Evolutionary conservation across 2,329 filamentous ascomycete genomes (phyloP), one percentile per base, ranked within the genome.

Genomic region (Stenocarpella maydis): DNA sequence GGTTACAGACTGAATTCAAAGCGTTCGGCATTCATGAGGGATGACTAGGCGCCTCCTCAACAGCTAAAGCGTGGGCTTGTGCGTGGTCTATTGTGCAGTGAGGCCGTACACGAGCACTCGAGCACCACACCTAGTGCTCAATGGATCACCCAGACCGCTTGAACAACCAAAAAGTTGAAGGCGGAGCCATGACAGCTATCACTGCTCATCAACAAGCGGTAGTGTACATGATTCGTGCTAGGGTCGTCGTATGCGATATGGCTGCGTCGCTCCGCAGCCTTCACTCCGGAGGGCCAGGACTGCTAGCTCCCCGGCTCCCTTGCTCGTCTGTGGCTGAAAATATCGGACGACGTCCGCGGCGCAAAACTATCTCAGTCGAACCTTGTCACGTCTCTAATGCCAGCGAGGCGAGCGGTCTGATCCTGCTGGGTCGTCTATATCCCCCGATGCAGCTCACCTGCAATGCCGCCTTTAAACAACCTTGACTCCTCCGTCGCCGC

Each of bases 311-410:
- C 43, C 19, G 37, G 58, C 28, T 37, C 58, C 43, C 43, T 24
- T 49, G 58, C 28, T 37, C 28, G 26, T 24, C 14, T 63, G 43
- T 63, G 58, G 58, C 58, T 63, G 43, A 63, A 49, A 60, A 21
- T 47, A 69, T 71, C 69, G 69, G 69, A 71, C 61, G 53, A 69
- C 61, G 49, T 71, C 69, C 69, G 63, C 69, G 69, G 69, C 55
- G 53, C 34, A 55, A 70, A 67, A 64, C 41, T 31, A 34, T 50
- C 55, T 55, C 39, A 31, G 47, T 63, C 47, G 34, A 58, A 63
- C 61, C 66, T 21, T 71, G 69, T 58, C 67, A 64, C 26, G 37
- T 58, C 14, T 67, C 45, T 53, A 34, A 37, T 28, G n/a, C 21
- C 24, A 55, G 61, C 69, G 54, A 69, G 60, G 55, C 54, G 61